These are phyloP conservation scores for Debaryomyces maramus DNA, from an alignment of 805 yeast species.

Conservation along the genomic window DNA sequence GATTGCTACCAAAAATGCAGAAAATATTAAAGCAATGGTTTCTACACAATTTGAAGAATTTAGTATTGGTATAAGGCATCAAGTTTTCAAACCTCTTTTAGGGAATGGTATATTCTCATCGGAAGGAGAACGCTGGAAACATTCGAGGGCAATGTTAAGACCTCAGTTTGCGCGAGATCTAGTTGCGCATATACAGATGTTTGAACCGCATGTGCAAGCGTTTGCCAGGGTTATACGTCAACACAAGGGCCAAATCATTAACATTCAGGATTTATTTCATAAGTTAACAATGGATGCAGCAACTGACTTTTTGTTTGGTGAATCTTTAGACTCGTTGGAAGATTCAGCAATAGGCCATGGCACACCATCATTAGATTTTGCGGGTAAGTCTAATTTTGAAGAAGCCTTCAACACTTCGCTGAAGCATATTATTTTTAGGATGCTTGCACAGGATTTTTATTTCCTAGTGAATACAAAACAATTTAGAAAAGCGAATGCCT, in stretches of 20 bases:
- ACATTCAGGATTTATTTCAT: constrained; percentile 20
- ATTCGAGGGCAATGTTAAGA: constrained; percentile 21
- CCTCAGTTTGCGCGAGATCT: constrained; percentile 23
- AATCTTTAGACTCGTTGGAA: constrained; percentile 2
- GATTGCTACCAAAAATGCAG: constrained; percentile 18
- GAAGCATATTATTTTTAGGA: constrained; percentile 23
- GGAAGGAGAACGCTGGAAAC: constrained; percentile 23
- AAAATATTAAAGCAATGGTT: constrained; percentile 20
- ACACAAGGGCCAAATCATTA: constrained; percentile 14
- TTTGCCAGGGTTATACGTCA: constrained; percentile 11
- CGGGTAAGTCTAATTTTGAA: constrained; percentile 19
- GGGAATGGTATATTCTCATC: constrained; percentile 24
- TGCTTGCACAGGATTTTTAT: constrained; percentile 14
- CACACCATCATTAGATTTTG: background rate
- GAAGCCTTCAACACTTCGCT: constrained; percentile 29
- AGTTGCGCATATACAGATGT: constrained; percentile 16
- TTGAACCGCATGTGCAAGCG: constrained; percentile 16
- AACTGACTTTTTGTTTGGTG: constrained; percentile 28
- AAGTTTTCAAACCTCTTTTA: constrained; percentile 15
- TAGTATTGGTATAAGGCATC: constrained; percentile 17
- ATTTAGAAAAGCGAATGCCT: constrained; percentile 30
- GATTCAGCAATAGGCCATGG: background rate
- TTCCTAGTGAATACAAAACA: constrained; percentile 16
- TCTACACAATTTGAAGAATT: constrained; percentile 24
- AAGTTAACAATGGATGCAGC: constrained; percentile 26